Base-by-base conservation (phyloP, 345 rosid species). In the Linum tenue region DNA sequence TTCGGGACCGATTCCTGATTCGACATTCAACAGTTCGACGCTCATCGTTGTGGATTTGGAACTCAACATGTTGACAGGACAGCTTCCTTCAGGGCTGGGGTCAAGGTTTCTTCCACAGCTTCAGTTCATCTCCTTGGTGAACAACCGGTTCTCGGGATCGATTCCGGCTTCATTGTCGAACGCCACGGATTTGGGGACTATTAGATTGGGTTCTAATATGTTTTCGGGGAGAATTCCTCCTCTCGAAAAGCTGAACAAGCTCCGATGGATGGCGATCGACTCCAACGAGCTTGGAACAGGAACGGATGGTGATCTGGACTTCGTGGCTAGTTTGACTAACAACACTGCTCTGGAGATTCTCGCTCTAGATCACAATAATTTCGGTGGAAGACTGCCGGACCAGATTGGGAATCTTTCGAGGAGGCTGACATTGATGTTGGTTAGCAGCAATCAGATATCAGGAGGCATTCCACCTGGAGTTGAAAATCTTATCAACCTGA, bases 381-480 rank as follows among this genome's bases (percentile, higher is more conserved):
- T 48, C 2, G 53, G 53, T 1, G 53, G 53, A 15, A 14, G 53
- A 0, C 0, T 48, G 9, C 53, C 53, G 53, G 53, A 48, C 2
- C 11, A 48, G 14, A 48, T 48, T 9, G 53, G 53, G 14, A 48
- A 48, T 48, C 11, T 48, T 48, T 48, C 53, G 11, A 48, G 15
- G 14, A 48, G 7, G 53, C 14, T 48, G 15, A 48, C 12, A 6
- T 48, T 48, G 14, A 12, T 48, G 12, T 48, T 48, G 53, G 53
- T 48, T 12, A 48, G 53, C 14, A 7, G 14, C 53, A 48, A 48
- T 9, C 9, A 48, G 7, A 12, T 48, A 48, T 48, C 3, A 9
- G 53, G 14, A 48, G 14, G 41, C 39, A 62, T 69, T 6, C 72
- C 72, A 12, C 5, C 37, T 7, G 72, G 22, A 9, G 36, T 69